A percentile compares a stretch with the other conserved stretches of the same genome.
Conservation (phyloP, 2,329 filamentous ascomycete genomes). For the Zalaria sp. region DNA sequence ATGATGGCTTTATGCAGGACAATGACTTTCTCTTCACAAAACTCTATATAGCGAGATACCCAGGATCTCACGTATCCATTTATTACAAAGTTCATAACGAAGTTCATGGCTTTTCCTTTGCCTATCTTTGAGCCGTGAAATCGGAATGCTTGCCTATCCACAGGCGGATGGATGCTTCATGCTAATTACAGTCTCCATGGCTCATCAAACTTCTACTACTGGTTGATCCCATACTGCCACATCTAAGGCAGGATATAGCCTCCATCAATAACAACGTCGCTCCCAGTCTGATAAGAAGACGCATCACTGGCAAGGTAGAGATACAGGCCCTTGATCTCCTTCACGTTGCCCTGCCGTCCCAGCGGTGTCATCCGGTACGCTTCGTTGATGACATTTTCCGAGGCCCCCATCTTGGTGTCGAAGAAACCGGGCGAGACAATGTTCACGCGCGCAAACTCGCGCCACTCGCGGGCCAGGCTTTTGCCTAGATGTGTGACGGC, state of each 20-base stretch:
- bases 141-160: no score
- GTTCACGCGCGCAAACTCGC: constrained; percentile 43
- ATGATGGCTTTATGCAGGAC: no score
- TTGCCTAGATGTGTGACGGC: constrained; percentile 43
- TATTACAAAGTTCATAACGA: no score
- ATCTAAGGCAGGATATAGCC: constrained; percentile 20
- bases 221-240: no score
- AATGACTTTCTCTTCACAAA: no score
- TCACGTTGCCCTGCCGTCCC: constrained; percentile 22
- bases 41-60: no score
- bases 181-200: no score
- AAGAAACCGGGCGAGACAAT: constrained; percentile 41
- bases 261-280: constrained; percentile 19
- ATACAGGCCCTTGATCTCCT: constrained; percentile 20
- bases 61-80: no score
- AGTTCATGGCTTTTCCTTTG: no score
- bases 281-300: constrained; percentile 17
- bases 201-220: no score
- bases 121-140: no score
- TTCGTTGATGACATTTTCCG: constrained; percentile 29
- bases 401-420: constrained; percentile 40
- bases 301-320: constrained; percentile 20
- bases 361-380: constrained; percentile 35
- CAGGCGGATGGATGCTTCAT: no score
- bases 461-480: constrained; percentile 41